Percentiles rank a stretch among this genome's conserved stretches.
Conservation (phyloP, 164 flowering plant genomes). For the Annona cherimola region DNA sequence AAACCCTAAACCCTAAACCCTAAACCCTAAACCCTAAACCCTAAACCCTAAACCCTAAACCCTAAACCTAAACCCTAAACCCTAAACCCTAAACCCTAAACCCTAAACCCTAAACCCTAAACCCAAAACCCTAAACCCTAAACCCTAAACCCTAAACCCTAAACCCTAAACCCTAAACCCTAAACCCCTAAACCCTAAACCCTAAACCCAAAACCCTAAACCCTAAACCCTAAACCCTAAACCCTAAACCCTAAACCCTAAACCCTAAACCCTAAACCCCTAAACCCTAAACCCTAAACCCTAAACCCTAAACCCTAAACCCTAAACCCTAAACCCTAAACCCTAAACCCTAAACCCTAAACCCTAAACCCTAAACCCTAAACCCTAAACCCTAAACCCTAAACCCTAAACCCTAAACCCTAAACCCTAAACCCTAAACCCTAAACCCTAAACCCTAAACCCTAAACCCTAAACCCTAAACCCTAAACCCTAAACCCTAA, state of each 20-base stretch:
- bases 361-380: neutral
- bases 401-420: slow-evolving; percentile 10
- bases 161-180: too few relatives aligned
- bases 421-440: slow-evolving; percentile 14
- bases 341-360: neutral
- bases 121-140: too few relatives aligned
- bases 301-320: slow-evolving; percentile 2
- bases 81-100: slow-evolving; percentile 8
- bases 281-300: too few relatives aligned
- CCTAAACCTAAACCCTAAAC: slow-evolving; percentile 4
- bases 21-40: slow-evolving; percentile 2
- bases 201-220: too few relatives aligned
- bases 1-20: slow-evolving; percentile 3
- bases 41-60: neutral
- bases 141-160: slow-evolving; percentile 8
- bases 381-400: slow-evolving; percentile 4
- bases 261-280: too few relatives aligned
- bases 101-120: slow-evolving; percentile 2
- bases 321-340: neutral
- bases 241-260: slow-evolving; percentile 10
- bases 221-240: slow-evolving; percentile 7
- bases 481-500: slow-evolving; percentile 15
- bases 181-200: too few relatives aligned
- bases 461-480: slow-evolving; percentile 11
- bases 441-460: slow-evolving; percentile 12